Evolutionary conservation across 2,329 filamentous ascomycete genomes (phyloP), one percentile per base, ranked within the genome.

Genomic region (Penicillium sp.): DNA sequence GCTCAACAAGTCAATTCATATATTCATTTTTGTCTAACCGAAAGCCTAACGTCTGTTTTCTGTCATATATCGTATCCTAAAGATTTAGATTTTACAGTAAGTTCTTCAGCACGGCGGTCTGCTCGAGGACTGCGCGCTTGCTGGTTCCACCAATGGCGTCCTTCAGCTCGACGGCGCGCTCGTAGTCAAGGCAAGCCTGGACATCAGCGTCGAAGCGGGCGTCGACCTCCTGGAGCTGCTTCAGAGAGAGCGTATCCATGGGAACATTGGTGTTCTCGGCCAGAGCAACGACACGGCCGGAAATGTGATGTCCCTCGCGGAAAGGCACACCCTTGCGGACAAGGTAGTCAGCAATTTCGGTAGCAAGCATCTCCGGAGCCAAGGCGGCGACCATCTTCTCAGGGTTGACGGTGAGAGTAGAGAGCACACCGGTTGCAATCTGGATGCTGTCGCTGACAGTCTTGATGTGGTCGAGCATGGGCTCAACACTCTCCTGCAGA

Each of bases 401-500:
- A 0, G 88, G 84, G 66, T 84, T 80, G 59, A 88, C 81, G 6
- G 78, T 83, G 11, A 95, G 78, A 0, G 90, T 95, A 1, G 85
- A 84, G 4, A 96, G 79, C 5, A 95, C 88, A 52, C 91, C 89
- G 25, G 88, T 89, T 28, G 89, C 89, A 65, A 96, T 96, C 73
- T 88, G 85, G 52, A 95, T 82, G 68, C 88, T 91, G 78, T 95
- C 88, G 54, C 82, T 83, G 59, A 94, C 82, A 6, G 90, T 93
- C 81, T 91, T 89, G 74, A 92, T 84, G 71, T 87, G 84, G 73
- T 95, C 90, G 46, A 96, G 83, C 76, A 96, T 85, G n/a, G 88
- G 88, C 79, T 95, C 88, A 59, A 90, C 87, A 56, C 85, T 88
- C 76, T 96, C 91, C 75, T 96, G 90, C n/a, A 95, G 76, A 73